Conservation (phyloP, 257 asterid genomes). For the Solanum raphanifolium region DNA sequence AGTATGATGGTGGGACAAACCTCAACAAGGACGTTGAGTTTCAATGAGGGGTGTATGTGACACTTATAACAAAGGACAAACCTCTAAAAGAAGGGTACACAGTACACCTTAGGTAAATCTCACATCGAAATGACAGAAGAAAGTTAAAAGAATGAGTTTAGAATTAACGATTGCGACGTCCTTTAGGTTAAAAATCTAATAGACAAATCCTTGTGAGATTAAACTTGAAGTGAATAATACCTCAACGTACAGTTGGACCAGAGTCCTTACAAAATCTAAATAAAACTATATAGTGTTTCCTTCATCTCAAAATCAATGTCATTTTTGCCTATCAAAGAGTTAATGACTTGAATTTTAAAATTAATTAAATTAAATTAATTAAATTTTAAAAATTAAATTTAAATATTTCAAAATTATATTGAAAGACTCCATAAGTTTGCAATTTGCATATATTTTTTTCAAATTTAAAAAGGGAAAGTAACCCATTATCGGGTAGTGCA, state of each 20-base stretch:
- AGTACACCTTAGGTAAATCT: background rate
- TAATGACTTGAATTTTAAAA: background rate
- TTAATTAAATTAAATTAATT: background rate
- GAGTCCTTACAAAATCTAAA: background rate
- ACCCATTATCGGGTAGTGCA: background rate
- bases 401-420: background rate
- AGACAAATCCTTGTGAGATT: background rate
- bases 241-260: background rate
- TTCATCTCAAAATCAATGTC: background rate
- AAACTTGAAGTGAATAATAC: background rate
- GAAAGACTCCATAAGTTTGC: background rate
- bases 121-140: background rate
- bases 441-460: background rate
- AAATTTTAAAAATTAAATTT: background rate
- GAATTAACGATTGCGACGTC: fast-evolving
- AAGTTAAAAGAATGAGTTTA: background rate
- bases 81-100: background rate
- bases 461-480: background rate
- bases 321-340: background rate
- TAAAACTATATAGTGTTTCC: background rate
- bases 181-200: background rate
- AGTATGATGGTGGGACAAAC: background rate
- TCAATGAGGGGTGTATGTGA: background rate
- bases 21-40: background rate
- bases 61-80: background rate